Evolutionary conservation across 2,329 filamentous ascomycete genomes (phyloP).

Genomic region (Penicillium sp.): DNA sequence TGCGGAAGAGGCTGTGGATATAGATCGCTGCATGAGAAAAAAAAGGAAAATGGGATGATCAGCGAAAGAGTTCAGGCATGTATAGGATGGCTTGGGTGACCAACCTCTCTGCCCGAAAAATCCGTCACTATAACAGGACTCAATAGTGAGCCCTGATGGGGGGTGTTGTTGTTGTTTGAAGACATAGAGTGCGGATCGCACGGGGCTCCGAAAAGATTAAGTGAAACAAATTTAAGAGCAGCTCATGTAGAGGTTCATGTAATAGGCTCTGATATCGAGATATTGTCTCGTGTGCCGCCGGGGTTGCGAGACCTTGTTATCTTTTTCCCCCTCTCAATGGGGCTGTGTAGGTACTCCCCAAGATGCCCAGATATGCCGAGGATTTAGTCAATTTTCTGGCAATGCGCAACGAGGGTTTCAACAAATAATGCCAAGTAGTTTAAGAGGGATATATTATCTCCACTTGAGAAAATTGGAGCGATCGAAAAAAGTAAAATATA

Average conservation of each 20-base stretch:
- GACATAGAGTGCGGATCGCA: not conserved
- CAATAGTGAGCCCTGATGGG: slow-evolving; percentile 17
- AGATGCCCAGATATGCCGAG: slow-evolving; percentile 18
- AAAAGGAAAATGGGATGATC: not conserved
- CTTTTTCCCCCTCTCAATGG: slow-evolving; percentile 9
- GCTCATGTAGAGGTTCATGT: not conserved
- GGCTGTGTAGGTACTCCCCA: slow-evolving; percentile 20
- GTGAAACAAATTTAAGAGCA: not conserved
- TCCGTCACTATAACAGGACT: slow-evolving; percentile 18
- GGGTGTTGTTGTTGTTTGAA: slow-evolving; percentile 4
- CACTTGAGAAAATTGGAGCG: not conserved
- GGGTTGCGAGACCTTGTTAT: slow-evolving; percentile 2
- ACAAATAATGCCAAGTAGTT: slow-evolving; percentile 5
- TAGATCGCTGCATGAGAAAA: slow-evolving; percentile 16
- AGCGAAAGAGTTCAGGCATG: not conserved
- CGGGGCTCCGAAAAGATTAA: not conserved
- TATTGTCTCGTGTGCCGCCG: not conserved
- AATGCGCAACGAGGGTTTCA: not conserved
- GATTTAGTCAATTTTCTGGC: not conserved
- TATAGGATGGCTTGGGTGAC: not conserved
- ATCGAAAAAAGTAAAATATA: not conserved
- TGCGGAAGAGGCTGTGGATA: slow-evolving; percentile 21
- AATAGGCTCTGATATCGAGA: not conserved
- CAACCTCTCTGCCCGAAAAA: slow-evolving; percentile 23
- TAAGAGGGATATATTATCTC: not conserved